These are phyloP conservation scores for Ustilago vetiveriae DNA, from an alignment of 1,284 basidiomycete genomes.

Conservation along the genomic window DNA sequence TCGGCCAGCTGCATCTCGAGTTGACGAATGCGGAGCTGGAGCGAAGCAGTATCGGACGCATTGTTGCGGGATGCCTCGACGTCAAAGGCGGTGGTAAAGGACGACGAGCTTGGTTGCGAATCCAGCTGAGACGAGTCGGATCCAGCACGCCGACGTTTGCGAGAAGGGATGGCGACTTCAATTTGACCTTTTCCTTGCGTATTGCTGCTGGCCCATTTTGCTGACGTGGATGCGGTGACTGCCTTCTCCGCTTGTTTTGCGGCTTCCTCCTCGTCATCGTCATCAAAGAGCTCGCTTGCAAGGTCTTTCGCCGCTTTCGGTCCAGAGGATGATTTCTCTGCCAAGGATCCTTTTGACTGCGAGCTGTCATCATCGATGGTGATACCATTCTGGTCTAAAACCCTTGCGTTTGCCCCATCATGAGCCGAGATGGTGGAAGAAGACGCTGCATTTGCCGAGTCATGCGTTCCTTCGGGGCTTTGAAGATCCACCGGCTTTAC, in stretches of 20 bases:
- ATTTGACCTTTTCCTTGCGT: slow-evolving; percentile 1
- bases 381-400: neutral
- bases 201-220: neutral
- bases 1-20: slow-evolving; percentile 40
- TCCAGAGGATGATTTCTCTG: slow-evolving; percentile 4
- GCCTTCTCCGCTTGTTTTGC: neutral
- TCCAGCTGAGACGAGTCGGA: slow-evolving; percentile 18
- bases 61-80: slow-evolving; percentile 5
- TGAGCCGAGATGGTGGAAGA: neutral
- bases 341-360: neutral
- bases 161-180: slow-evolving; percentile 3
- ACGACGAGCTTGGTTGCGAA: slow-evolving; percentile 25
- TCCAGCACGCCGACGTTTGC: slow-evolving; percentile 25
- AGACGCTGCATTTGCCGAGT: neutral
- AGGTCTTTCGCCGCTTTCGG: slow-evolving; percentile 8
- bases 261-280: slow-evolving; percentile 2
- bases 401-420: neutral
- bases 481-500: slow-evolving; percentile 1
- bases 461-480: no score
- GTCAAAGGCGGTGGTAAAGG: slow-evolving; percentile 22
- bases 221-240: no score
- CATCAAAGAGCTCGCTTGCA: slow-evolving; percentile 19
- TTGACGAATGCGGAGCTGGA: slow-evolving; percentile 34
- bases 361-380: neutral
- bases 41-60: slow-evolving; percentile 9